Base-by-base conservation (phyloP, 805 yeast species). In the Candida saitoana region DNA sequence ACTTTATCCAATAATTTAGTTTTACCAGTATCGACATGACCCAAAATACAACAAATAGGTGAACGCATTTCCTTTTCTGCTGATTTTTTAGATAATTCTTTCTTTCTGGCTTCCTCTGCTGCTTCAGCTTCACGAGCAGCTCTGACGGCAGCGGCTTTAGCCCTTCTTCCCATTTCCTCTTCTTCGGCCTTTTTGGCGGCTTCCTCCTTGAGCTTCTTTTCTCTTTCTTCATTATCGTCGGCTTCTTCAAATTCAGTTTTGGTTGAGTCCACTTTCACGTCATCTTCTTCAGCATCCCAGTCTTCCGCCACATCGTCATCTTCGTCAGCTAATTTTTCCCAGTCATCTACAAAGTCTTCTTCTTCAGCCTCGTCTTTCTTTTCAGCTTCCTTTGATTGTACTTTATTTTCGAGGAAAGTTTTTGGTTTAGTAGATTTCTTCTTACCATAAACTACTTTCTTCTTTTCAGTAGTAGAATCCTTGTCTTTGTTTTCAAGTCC, bases 11-110 rank as follows among this genome's bases (percentile, higher is more conserved):
- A 76, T 51, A 93, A 78, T 65, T 93, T 93, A 52, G 99, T 93
- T 70, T 93, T 93, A 82, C 99, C 99, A 44, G 99, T 93, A 77
- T 93, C 99, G 68, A 93, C 99, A 74, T 93, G 99, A 63, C 99
- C 99, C 66, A 93, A 77, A 59, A 93, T 93, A 84, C 96, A 89
- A 69, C 99, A 93, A 63, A 93, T 93, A 50, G 99, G 99, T 49
- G 99, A 93, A 70, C 99, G 96, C 60, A 93, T 70, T 57, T 93
- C 80, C 46, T 66, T 67, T 32, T 71, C 71, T 6, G 62, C 48
- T 9, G 55, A 45, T 17, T 20, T 67, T 42, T 24, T 30, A 40
- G 16, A 39, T 39, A 36, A 38, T 59, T 54, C 65, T 56, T 18
- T 49, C 49, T 30, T 48, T 49, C n/a, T 45, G 45, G 18, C 44